Evolutionary conservation across 768 basidiomycete species (phyloP).

Genomic region (Leccinum longicurvipes): DNA sequence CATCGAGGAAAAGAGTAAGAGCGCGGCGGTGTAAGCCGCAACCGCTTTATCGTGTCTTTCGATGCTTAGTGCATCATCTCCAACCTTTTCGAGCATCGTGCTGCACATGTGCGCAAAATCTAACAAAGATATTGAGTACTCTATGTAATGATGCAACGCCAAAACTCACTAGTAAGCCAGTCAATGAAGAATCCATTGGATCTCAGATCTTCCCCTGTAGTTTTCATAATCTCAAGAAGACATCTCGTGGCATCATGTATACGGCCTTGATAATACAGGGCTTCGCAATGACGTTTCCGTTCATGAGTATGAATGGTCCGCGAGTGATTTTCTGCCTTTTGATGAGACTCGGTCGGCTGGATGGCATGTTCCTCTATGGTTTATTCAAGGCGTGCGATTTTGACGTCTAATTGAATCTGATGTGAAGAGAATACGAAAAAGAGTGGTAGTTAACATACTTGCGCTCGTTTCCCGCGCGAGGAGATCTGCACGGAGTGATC

Average conservation of each 20-base stretch:
- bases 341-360: neutral
- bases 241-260: neutral
- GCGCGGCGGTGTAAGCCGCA: neutral
- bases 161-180: slow-evolving; percentile 6
- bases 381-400: neutral
- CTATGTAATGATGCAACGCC: rapidly evolving
- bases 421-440: too few species aligned
- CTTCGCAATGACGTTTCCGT: slow-evolving; percentile 2
- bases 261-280: neutral
- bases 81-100: neutral
- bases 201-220: neutral
- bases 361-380: neutral
- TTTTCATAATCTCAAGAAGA: neutral
- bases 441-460: neutral
- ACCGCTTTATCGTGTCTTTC: neutral
- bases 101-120: slow-evolving; percentile 1
- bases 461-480: neutral
- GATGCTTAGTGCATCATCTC: neutral
- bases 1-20: neutral
- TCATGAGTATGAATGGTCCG: neutral
- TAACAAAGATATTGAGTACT: neutral
- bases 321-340: neutral
- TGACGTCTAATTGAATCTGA: neutral
- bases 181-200: neutral
- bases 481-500: neutral